These are phyloP conservation scores for Cladophialophora chaetospira DNA, from an alignment of 2,329 filamentous ascomycete species.

Conservation along the genomic window DNA sequence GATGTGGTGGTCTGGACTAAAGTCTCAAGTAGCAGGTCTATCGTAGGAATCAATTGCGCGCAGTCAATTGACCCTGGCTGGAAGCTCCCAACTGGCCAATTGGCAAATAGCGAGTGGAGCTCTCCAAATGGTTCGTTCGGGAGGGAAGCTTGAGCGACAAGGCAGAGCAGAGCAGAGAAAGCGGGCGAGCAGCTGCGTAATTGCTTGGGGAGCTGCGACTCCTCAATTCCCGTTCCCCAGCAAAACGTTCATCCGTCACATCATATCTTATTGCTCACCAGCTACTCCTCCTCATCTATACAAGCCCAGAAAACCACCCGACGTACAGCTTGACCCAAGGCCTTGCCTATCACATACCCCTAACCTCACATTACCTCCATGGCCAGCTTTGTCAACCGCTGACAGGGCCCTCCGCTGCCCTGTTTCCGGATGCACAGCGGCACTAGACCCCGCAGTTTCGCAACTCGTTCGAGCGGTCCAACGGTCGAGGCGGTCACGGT, in stretches of 20 bases:
- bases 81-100: not conserved
- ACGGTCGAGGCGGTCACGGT: conserved; percentile 13
- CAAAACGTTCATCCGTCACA: conserved; percentile 8
- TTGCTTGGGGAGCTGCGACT: conserved; percentile 18
- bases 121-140: conserved; percentile 6
- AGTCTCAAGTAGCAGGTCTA: not conserved
- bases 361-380: conserved; percentile 3
- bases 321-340: too few relatives aligned
- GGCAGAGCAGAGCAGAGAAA: too few relatives aligned
- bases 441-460: conserved; percentile 32
- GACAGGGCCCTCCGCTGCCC: conserved; percentile 20
- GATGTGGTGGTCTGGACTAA: not conserved
- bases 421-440: conserved; percentile 26
- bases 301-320: too few relatives aligned
- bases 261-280: conserved; percentile 4
- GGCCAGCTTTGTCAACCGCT: conserved; percentile 26
- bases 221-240: conserved; percentile 14
- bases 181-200: not conserved
- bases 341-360: not conserved
- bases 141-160: conserved; percentile 22
- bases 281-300: not conserved
- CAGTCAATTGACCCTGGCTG: conserved; percentile 2
- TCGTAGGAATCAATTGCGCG: conserved; percentile 5
- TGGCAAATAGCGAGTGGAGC: not conserved
- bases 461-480: conserved; percentile 4